Percentiles rank a stretch among this genome's conserved stretches.
Conservation (phyloP, 306 rosid genomes). For the Hippophae rhamnoides region DNA sequence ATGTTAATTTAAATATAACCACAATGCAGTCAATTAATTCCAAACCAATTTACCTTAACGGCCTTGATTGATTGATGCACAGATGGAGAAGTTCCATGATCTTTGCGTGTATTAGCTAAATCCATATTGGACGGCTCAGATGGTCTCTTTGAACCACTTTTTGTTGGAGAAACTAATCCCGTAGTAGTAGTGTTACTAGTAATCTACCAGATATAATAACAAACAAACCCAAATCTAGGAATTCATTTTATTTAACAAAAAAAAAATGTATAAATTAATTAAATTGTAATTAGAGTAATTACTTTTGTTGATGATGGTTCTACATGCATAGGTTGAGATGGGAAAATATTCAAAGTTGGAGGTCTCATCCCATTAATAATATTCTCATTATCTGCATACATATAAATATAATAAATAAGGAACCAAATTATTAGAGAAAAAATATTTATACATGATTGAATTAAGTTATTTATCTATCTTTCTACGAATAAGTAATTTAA, state of each 20-base stretch:
- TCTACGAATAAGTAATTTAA: no score
- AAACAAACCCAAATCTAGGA: constrained; percentile 11
- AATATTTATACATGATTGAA: no score
- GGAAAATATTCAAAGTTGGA: constrained; percentile 91
- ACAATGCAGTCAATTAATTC: no score
- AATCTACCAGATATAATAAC: constrained; percentile 18
- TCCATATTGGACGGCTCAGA: constrained; percentile 50
- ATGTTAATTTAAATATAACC: no score
- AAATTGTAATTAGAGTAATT: not conserved
- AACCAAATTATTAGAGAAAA: no score
- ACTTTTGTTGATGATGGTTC: constrained; percentile 72
- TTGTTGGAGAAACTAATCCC: constrained; percentile 42
- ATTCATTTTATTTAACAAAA: not conserved
- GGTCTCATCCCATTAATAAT: constrained; percentile 60
- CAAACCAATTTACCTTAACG: constrained; percentile 32
- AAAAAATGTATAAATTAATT: not conserved
- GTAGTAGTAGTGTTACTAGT: constrained; percentile 10
- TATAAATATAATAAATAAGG: no score
- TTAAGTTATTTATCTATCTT: no score
- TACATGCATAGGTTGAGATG: constrained; percentile 90
- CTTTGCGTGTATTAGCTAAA: constrained; percentile 48
- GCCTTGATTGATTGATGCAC: constrained; percentile 43
- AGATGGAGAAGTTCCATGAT: constrained; percentile 21
- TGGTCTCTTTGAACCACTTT: constrained; percentile 54
- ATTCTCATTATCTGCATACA: no score